Evolutionary conservation across 2,329 filamentous ascomycete genomes (phyloP).

Genomic region (Scedosporium apiospermum): DNA sequence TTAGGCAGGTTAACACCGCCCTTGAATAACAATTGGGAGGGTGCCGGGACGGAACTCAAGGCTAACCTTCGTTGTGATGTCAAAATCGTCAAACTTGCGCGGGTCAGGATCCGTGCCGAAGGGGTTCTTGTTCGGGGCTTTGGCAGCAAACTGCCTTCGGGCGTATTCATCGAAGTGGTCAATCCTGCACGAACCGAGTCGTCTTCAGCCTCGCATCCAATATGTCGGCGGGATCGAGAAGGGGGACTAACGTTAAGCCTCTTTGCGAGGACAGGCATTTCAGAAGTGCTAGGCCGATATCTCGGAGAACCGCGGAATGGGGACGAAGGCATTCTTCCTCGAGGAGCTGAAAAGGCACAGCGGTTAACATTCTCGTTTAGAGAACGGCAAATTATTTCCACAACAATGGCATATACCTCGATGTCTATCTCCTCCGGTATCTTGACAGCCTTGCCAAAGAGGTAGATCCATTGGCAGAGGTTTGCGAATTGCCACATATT

Average conservation of each 20-base stretch:
- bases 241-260: conserved; percentile 66
- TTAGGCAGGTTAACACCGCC: background rate
- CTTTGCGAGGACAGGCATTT: conserved; percentile 93
- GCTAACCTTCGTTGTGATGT: conserved; percentile 67
- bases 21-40: background rate
- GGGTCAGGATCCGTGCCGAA: conserved; percentile 72
- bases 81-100: conserved; percentile 68
- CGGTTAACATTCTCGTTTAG: no score
- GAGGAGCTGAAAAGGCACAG: conserved; percentile 45
- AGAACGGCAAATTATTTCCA: no score
- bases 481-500: conserved; percentile 96
- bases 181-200: conserved; percentile 38
- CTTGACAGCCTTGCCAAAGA: conserved; percentile 84
- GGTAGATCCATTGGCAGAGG: conserved; percentile 83
- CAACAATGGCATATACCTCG: conserved; percentile 49
- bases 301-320: conserved; percentile 61
- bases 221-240: background rate
- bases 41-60: background rate
- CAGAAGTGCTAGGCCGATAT: conserved; percentile 77
- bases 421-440: conserved; percentile 83
- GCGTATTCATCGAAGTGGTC: conserved; percentile 93
- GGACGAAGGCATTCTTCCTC: conserved; percentile 83
- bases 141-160: conserved; percentile 77
- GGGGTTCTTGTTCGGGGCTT: conserved; percentile 69
- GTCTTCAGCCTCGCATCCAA: background rate